phyloP scores from a whole-genome alignment of 805 yeast species.

The Candida tammaniensis region DNA sequence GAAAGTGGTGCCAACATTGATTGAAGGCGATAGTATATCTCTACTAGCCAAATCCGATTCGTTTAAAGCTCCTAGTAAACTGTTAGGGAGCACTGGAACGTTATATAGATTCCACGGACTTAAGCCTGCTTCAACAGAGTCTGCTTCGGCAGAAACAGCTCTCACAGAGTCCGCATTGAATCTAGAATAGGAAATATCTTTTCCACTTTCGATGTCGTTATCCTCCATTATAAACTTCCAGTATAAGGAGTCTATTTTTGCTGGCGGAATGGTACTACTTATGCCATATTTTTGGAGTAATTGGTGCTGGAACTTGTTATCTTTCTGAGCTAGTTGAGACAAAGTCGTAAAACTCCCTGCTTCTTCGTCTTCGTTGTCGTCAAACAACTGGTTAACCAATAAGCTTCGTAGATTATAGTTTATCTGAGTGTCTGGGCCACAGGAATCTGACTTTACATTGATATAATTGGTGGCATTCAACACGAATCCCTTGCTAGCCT shows the following conservation, averaged over 20 bases:
- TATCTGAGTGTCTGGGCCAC: slow-evolving; percentile 10
- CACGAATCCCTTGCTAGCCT: slow-evolving; percentile 50
- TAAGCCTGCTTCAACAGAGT: slow-evolving; percentile 16
- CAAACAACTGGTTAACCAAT: slow-evolving; percentile 3
- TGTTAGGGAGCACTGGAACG: slow-evolving; percentile 47
- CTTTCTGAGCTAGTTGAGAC: slow-evolving; percentile 1
- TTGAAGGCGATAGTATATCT: slow-evolving; percentile 41
- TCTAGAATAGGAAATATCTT: neutral
- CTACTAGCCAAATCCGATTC: slow-evolving; percentile 43
- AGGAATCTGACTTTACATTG: neutral
- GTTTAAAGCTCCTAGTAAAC: slow-evolving; percentile 43
- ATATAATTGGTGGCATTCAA: slow-evolving; percentile 23
- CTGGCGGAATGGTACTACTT: no score
- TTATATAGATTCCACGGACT: slow-evolving; percentile 61
- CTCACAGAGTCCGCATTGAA: neutral
- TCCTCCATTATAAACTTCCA: slow-evolving; percentile 1
- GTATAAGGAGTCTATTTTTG: neutral
- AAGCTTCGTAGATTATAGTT: slow-evolving; percentile 33
- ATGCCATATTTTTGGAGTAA: neutral
- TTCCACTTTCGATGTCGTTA: slow-evolving; percentile 2
- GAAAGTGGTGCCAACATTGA: slow-evolving; percentile 52
- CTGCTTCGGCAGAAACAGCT: no score
- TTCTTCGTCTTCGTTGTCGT: slow-evolving; percentile 6
- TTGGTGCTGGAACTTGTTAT: neutral
- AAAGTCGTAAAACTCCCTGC: neutral